Evolutionary conservation across 371 early-diverging fungal species (phyloP).

Genomic region (Mortierella sp.): DNA sequence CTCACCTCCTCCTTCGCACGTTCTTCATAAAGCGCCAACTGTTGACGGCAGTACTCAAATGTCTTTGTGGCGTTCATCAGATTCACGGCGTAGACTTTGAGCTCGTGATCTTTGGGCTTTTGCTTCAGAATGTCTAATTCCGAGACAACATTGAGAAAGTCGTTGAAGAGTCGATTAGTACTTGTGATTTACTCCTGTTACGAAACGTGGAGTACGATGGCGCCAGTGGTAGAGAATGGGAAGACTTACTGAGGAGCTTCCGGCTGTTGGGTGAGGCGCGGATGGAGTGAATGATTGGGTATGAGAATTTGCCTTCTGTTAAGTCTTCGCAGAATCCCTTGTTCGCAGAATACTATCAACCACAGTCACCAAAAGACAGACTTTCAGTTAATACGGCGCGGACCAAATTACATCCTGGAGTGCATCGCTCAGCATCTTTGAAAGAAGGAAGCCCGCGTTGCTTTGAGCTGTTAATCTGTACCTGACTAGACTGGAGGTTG

Average conservation of each 20-base stretch:
- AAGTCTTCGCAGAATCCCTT: slow-evolving; percentile 98
- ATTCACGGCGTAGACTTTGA: slow-evolving; percentile 90
- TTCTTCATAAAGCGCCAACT: slow-evolving; percentile 71
- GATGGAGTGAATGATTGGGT: slow-evolving; percentile 93
- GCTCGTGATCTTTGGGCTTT: slow-evolving; percentile 80
- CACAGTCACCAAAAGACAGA: not conserved
- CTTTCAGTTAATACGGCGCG: not conserved
- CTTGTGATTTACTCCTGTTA: too few relatives aligned
- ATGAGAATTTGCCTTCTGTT: slow-evolving; percentile 98
- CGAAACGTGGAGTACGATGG: too few relatives aligned
- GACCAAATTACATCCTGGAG: not conserved
- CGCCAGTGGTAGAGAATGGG: too few relatives aligned
- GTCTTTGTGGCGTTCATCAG: slow-evolving; percentile 82
- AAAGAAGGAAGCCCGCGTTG: not conserved
- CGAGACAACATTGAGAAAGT: not conserved
- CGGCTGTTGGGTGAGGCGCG: slow-evolving; percentile 71
- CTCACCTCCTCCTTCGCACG: slow-evolving; percentile 72
- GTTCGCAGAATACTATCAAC: slow-evolving; percentile 81
- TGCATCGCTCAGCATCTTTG: not conserved
- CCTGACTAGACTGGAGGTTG: slow-evolving; percentile 88
- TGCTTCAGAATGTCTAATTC: slow-evolving; percentile 86
- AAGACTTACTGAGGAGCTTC: slow-evolving; percentile 72
- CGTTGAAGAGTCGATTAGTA: not conserved
- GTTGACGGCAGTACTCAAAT: slow-evolving; percentile 82
- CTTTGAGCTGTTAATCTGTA: slow-evolving; percentile 42